These are phyloP conservation scores for Aspergillus hiratsukae DNA, from an alignment of 2,329 filamentous ascomycete genomes.

Conservation along the genomic window DNA sequence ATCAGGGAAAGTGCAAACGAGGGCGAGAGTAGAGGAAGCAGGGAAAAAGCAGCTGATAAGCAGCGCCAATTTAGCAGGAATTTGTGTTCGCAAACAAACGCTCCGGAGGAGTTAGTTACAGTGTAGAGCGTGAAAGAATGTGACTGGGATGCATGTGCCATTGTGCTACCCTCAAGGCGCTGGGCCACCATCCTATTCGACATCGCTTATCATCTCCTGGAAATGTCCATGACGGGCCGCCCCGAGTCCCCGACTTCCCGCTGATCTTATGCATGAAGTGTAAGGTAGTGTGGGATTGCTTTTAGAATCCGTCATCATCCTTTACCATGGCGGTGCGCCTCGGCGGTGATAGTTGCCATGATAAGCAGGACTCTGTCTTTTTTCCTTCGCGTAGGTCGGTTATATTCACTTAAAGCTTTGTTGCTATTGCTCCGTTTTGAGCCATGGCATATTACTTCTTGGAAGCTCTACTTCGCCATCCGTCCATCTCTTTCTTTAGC, in stretches of 20 bases:
- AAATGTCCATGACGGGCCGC: slow-evolving; percentile 26
- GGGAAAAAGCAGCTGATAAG: background rate
- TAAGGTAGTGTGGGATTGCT: slow-evolving; percentile 11
- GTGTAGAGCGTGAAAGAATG: background rate
- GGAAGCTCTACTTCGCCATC: background rate
- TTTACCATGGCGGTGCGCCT: background rate
- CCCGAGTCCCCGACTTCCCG: slow-evolving; percentile 28
- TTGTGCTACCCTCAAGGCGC: slow-evolving; percentile 15
- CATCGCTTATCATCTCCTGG: slow-evolving; percentile 20
- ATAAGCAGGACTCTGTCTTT: background rate
- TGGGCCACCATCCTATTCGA: slow-evolving; percentile 14
- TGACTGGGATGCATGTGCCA: slow-evolving; percentile 16
- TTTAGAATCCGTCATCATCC: background rate
- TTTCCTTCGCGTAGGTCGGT: background rate
- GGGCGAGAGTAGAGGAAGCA: background rate
- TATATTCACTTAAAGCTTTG: background rate
- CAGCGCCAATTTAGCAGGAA: slow-evolving; percentile 6
- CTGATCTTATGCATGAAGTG: slow-evolving; percentile 27
- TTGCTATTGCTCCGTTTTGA: background rate
- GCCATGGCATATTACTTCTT: background rate
- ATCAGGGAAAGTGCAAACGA: background rate
- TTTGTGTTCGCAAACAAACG: slow-evolving; percentile 12
- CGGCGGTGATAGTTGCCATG: background rate
- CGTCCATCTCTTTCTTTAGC: background rate
- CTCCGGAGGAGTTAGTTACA: background rate